These are phyloP conservation scores for Trifolium subterraneum DNA, from an alignment of 306 rosid species.

Conservation along the genomic window DNA sequence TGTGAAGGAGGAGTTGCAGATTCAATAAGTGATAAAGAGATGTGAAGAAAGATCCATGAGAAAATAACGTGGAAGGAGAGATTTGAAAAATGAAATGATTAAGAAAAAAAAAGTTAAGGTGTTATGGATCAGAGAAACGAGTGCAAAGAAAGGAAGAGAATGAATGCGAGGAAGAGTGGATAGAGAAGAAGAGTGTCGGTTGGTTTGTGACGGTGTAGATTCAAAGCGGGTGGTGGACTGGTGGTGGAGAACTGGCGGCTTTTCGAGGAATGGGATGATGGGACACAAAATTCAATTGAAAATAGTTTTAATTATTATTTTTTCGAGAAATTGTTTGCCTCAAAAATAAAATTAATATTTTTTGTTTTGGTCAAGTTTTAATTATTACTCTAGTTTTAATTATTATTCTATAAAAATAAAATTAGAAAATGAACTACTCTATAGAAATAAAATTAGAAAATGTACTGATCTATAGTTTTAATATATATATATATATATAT, in stretches of 20 bases:
- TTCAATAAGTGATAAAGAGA: constrained; percentile 4
- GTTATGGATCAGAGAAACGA: background rate
- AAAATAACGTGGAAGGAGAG: background rate
- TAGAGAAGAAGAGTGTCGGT: background rate
- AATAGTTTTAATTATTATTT: too few species aligned
- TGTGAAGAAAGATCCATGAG: constrained; percentile 8
- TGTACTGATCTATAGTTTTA: too few species aligned
- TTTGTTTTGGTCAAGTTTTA: too few species aligned
- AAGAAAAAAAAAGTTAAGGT: background rate
- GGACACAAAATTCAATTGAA: too few species aligned
- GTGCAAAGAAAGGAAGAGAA: background rate
- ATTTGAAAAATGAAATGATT: background rate
- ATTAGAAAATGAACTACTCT: too few species aligned
- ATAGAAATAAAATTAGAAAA: too few species aligned
- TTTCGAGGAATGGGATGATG: too few species aligned
- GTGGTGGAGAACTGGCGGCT: constrained; percentile 25
- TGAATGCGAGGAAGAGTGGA: background rate
- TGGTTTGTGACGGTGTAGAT: constrained; percentile 15
- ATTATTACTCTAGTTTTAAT: too few species aligned
- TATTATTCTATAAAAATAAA: too few species aligned
- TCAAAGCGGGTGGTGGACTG: constrained; percentile 40
- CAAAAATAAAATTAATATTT: too few species aligned
- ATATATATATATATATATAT: too few species aligned
- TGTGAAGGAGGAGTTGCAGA: constrained; percentile 19
- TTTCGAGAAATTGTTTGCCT: too few species aligned